Base-by-base conservation (phyloP, 2,329 filamentous ascomycete genomes). In the Venturia carpophila region DNA sequence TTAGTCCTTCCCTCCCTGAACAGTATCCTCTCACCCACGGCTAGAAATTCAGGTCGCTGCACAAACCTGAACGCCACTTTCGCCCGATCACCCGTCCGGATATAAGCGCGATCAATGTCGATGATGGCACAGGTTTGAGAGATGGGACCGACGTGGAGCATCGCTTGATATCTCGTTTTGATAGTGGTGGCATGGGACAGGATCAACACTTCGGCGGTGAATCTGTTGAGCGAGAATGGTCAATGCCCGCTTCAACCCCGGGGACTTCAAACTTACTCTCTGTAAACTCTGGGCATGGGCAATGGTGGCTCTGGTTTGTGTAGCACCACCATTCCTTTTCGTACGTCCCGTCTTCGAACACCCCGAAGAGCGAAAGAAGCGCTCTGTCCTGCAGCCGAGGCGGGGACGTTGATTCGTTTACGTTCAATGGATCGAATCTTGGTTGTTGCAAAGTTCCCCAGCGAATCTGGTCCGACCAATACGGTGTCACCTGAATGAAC, bases 241-340 rank as follows among this genome's bases (percentile, higher is more conserved):
- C 10, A 52, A 10, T 52, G 11, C 10, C 24, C 21, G 47, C 47
- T 21, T 52, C n/a, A 13, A 27, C 13, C 2, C 10, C 24, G 5
- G 4, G 21, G 21, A 3, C 21, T 47, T 27, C 21, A 21, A 27
- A 52, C 47, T 27, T 52, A 52, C 42, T 61, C 60, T 21, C 60
- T 41, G 39, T 61, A 45, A 4, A 61, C 60, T 37, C 37, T 61
- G 21, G 60, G 60, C 42, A 42, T 42, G 21, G 60, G 60, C 15
- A 61, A 45, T 10, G 60, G 60, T 27, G 60, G 60, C 37, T 95
- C 90, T 15, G 87, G 77, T 74, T 92, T 95, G 56, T 92, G 90
- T 39, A 99, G 80, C 5, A 97, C 91, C 1, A 99, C 94, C 92
- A 97, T 97, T 39, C 94, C 94, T 79, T 99, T 99, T 15, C 94